Conservation (phyloP, 805 yeast genomes). For the Metschnikowia rubicola region DNA sequence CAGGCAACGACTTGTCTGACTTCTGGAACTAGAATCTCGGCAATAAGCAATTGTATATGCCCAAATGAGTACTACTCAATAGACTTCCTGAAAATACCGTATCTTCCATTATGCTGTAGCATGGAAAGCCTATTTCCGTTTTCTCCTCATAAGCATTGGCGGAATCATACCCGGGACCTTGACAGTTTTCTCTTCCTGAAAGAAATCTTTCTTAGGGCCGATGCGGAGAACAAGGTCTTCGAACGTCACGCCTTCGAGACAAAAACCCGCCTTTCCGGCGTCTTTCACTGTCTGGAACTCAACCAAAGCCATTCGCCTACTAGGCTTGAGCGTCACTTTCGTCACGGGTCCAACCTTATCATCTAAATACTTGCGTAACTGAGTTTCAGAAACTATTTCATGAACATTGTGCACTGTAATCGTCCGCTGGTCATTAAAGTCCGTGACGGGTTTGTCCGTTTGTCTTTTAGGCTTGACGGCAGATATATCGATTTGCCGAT, state of each 20-base stretch:
- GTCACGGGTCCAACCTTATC: constrained; percentile 31
- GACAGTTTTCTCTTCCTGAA: constrained; percentile 1
- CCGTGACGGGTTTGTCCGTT: constrained; percentile 7
- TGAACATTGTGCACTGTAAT: constrained; percentile 24
- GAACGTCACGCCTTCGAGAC: constrained; percentile 36
- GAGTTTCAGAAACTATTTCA: constrained; percentile 36
- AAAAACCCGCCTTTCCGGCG: constrained; percentile 52
- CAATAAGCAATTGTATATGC: too few species aligned
- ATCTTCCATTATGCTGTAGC: too few species aligned
- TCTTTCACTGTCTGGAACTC: constrained; percentile 39
- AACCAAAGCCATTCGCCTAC: constrained; percentile 46
- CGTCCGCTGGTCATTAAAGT: constrained; percentile 20
- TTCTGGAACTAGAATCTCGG: constrained; percentile 10
- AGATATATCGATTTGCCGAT: constrained; percentile 47
- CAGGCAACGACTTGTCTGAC: constrained; percentile 15
- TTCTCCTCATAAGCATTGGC: constrained; percentile 15
- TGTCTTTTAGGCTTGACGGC: constrained; percentile 39
- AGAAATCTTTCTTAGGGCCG: constrained; percentile 13
- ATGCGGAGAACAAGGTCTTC: constrained; percentile 25
- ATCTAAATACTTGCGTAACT: constrained; percentile 27
- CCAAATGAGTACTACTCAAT: too few species aligned
- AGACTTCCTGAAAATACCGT: too few species aligned
- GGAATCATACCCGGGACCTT: constrained; percentile 17
- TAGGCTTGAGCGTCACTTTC: constrained; percentile 45
- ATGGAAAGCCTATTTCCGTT: not conserved